Evolutionary conservation across 78 protist species (phyloP).

Genomic region (Cavenderia fasciculata): DNA sequence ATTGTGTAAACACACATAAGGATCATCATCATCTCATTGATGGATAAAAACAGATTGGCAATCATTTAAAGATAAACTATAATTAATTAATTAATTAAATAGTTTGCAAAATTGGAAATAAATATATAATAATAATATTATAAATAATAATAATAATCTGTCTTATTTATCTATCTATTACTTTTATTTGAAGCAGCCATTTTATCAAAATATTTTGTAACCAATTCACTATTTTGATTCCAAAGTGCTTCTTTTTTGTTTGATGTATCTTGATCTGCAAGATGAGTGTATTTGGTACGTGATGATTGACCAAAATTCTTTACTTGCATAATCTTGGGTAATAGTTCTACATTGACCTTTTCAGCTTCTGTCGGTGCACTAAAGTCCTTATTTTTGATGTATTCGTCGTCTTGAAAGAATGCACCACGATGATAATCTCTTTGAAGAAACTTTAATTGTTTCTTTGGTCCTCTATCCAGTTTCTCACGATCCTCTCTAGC

Average conservation of each 20-base stretch:
- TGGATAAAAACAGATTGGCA: too few relatives aligned
- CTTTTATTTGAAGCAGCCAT: too few relatives aligned
- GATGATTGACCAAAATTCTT: constrained; percentile 78
- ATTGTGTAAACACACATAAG: too few relatives aligned
- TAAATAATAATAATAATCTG: too few relatives aligned
- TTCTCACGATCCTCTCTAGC: constrained; percentile 12
- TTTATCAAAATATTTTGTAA: neutral
- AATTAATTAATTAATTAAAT: too few relatives aligned
- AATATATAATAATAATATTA: too few relatives aligned
- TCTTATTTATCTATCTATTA: too few relatives aligned
- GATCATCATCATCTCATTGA: too few relatives aligned
- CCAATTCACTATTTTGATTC: neutral
- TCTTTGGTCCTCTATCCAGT: neutral
- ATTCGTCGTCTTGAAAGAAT: constrained; percentile 80
- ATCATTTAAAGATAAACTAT: too few relatives aligned
- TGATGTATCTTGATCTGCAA: constrained; percentile 79
- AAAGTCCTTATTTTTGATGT: constrained; percentile 65
- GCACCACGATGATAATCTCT: constrained; percentile 83
- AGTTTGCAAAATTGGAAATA: too few relatives aligned
- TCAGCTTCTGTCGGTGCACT: constrained; percentile 73
- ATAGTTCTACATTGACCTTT: constrained; percentile 22
- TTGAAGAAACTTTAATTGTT: constrained; percentile 60
- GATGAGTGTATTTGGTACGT: constrained; percentile 79
- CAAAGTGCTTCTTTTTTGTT: constrained; percentile 9
- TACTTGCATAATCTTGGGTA: constrained; percentile 79